A percentile compares a stretch with the other conserved stretches of the same genome.
phyloP scores from a whole-genome alignment of 2,329 filamentous ascomycete species.

The Fusarium pilosicola region DNA sequence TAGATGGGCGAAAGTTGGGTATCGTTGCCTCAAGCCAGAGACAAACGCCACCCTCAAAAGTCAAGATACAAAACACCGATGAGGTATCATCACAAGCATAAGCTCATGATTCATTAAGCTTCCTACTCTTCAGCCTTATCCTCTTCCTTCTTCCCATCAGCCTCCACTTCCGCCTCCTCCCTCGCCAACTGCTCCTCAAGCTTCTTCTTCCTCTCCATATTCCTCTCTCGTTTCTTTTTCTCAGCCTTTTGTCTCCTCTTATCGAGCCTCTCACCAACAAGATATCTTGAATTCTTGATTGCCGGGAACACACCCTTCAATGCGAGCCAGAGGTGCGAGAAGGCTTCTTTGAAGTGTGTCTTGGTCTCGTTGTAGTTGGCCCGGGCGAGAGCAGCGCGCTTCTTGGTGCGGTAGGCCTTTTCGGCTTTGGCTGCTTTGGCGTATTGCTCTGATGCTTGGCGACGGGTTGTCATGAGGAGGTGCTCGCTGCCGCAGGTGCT shows the following conservation, averaged over 20 bases:
- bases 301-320: not conserved
- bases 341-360: not conserved
- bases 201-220: not conserved
- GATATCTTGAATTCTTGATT: not conserved
- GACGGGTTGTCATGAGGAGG: not conserved
- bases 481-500: constrained; percentile 5
- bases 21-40: not conserved
- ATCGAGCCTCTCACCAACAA: not conserved
- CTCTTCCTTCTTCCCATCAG: not conserved
- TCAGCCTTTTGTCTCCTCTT: not conserved
- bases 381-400: not conserved
- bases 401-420: constrained; percentile 16
- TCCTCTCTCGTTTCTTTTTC: not conserved
- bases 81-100: not conserved
- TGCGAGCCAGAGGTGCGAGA: constrained; percentile 1
- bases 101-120: not conserved
- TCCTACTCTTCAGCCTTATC: not conserved
- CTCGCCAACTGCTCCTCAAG: constrained; percentile 4
- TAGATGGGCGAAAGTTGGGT: not conserved
- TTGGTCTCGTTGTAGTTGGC: constrained; percentile 16
- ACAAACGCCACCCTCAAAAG: not conserved
- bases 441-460: constrained; percentile 12
- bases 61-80: not conserved
- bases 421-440: constrained; percentile 10
- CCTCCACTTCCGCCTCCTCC: not conserved